These are phyloP conservation scores for Aspergillus latus DNA, from an alignment of 2,329 filamentous ascomycete species.

Conservation along the genomic window DNA sequence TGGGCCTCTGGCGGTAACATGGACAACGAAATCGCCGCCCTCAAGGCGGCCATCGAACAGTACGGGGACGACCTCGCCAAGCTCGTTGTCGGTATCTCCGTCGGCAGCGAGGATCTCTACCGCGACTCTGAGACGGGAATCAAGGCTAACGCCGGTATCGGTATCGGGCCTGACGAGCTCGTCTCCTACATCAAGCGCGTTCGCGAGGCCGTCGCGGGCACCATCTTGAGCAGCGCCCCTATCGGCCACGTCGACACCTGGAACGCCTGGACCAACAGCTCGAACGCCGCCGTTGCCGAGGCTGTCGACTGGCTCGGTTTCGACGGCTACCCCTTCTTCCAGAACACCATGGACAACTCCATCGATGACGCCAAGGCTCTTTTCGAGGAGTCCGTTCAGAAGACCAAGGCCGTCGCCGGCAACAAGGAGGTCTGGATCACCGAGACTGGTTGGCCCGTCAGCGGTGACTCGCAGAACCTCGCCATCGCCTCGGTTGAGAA, in stretches of 20 bases:
- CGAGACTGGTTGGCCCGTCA: constrained; percentile 84
- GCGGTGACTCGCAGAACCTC: constrained; percentile 61
- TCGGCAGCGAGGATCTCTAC: constrained; percentile 86
- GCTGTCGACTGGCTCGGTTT: constrained; percentile 77
- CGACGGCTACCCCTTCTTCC: constrained; percentile 82
- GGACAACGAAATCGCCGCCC: constrained; percentile 70
- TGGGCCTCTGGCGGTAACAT: constrained; percentile 76
- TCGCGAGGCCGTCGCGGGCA: constrained; percentile 62
- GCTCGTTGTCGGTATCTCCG: constrained; percentile 73
- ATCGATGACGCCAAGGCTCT: constrained; percentile 64
- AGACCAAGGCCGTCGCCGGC: constrained; percentile 58
- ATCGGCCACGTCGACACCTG: constrained; percentile 90
- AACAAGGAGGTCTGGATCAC: constrained; percentile 81
- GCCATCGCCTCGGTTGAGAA: constrained; percentile 66
- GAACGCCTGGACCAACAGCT: constrained; percentile 72
- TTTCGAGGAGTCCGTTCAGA: constrained; percentile 66
- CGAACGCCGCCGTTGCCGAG: constrained; percentile 69
- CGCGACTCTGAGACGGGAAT: constrained; percentile 71
- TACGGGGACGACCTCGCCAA: constrained; percentile 63
- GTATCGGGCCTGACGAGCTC: constrained; percentile 62
- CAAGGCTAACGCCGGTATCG: constrained; percentile 60
- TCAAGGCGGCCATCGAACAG: constrained; percentile 66
- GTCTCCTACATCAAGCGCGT: constrained; percentile 70
- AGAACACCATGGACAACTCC: constrained; percentile 65
- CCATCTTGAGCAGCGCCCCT: constrained; percentile 52